phyloP scores from a whole-genome alignment of 2,329 filamentous ascomycete genomes.

The Fusarium caatingaense region DNA sequence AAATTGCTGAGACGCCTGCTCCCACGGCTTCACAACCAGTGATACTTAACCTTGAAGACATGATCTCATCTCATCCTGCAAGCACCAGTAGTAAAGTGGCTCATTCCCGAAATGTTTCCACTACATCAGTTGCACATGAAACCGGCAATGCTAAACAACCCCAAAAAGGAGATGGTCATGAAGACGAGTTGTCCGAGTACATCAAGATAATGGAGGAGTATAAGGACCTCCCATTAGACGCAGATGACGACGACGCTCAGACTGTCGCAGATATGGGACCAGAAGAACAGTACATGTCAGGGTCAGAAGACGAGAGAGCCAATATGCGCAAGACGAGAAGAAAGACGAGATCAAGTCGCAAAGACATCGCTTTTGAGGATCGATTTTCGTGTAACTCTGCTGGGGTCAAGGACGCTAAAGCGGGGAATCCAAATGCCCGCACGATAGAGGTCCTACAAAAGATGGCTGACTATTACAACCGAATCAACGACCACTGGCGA shows the following conservation, averaged over 20 bases:
- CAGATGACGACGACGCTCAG: slow-evolving; percentile 60
- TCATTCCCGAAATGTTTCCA: neutral
- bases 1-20: slow-evolving; percentile 31
- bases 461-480: slow-evolving; percentile 82
- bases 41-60: slow-evolving; percentile 38
- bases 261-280: slow-evolving; percentile 23
- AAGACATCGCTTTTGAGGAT: slow-evolving; percentile 56
- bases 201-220: slow-evolving; percentile 72
- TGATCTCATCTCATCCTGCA: slow-evolving; percentile 2
- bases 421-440: slow-evolving; percentile 74
- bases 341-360: slow-evolving; percentile 41
- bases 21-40: slow-evolving; percentile 44
- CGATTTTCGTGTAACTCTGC: slow-evolving; percentile 67
- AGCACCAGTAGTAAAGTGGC: neutral
- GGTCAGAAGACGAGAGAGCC: slow-evolving; percentile 42
- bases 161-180: slow-evolving; percentile 1
- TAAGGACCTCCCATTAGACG: slow-evolving; percentile 67
- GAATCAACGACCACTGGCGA: slow-evolving; percentile 82
- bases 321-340: slow-evolving; percentile 32
- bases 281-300: slow-evolving; percentile 26
- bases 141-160: neutral
- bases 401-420: slow-evolving; percentile 57
- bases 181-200: slow-evolving; percentile 71
- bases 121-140: neutral
- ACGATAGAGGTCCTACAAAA: slow-evolving; percentile 82